Percentiles rank a stretch among this genome's conserved stretches.
These are phyloP conservation scores for Phoma sp. DNA, from an alignment of 2,329 filamentous ascomycete genomes.

Conservation along the genomic window DNA sequence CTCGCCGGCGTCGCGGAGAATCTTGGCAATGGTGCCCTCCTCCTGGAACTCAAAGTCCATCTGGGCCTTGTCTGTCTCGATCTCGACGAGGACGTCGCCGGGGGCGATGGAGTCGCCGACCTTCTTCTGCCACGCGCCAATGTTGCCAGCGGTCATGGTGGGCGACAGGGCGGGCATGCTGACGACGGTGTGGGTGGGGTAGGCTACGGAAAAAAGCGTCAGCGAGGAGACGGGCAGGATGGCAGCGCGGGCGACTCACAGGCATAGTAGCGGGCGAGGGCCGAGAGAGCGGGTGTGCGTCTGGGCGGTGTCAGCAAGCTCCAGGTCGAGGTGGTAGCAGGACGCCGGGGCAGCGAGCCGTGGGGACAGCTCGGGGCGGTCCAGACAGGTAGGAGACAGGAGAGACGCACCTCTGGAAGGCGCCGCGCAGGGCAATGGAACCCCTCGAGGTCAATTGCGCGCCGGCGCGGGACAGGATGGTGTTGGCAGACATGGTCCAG, in stretches of 20 bases:
- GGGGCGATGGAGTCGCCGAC: conserved; percentile 84
- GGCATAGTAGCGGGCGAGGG: conserved; percentile 71
- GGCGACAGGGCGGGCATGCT: conserved; percentile 98
- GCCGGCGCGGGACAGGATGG: conserved; percentile 54
- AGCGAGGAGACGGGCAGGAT: conserved; percentile 30
- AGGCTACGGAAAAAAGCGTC: conserved; percentile 66
- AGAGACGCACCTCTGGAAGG: conserved; percentile 48
- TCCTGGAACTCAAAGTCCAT: conserved; percentile 99
- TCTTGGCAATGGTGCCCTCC: conserved; percentile 92
- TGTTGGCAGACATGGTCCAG: conserved; percentile 60
- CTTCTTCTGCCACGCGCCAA: conserved; percentile 98
- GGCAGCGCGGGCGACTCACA: conserved; percentile 58
- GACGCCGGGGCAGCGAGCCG: background rate
- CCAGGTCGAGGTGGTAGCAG: no score
- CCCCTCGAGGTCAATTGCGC: conserved; percentile 51
- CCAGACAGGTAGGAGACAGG: conserved; percentile 34
- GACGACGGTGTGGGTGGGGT: conserved; percentile 91
- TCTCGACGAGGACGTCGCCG: conserved; percentile 95
- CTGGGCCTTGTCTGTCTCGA: conserved; percentile 99
- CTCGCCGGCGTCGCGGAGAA: conserved; percentile 88
- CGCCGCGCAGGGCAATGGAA: conserved; percentile 53
- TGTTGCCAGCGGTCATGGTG: conserved; percentile 96
- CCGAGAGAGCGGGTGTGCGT: conserved; percentile 61
- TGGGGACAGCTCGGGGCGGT: background rate
- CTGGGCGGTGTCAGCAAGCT: conserved; percentile 28